phyloP scores from a whole-genome alignment of 2,329 filamentous ascomycete genomes.

The Xylariaceae sp. region DNA sequence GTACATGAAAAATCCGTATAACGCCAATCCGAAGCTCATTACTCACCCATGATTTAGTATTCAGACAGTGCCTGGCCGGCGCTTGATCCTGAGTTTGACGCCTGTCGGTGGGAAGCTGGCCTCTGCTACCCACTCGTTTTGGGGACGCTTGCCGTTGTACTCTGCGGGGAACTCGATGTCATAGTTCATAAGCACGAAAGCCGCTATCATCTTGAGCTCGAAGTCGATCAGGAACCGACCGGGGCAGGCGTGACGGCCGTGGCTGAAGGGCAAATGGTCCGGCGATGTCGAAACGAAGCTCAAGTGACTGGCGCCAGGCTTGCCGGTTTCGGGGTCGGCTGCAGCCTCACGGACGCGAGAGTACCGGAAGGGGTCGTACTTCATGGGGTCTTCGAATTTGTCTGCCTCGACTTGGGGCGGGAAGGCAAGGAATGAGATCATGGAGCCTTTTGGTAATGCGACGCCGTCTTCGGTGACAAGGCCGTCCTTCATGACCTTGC shows the following conservation, averaged over 20 bases:
- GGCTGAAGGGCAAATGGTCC: conserved; percentile 29
- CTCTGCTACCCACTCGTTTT: neutral
- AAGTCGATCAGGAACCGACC: conserved; percentile 36
- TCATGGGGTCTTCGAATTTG: conserved; percentile 31
- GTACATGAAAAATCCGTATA: neutral
- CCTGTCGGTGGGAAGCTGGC: neutral
- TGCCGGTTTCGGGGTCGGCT: conserved; percentile 10
- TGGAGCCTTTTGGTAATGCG: conserved; percentile 29
- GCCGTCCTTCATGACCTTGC: conserved; percentile 28
- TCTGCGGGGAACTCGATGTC: conserved; percentile 31
- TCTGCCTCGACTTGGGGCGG: conserved; percentile 29
- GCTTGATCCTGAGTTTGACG: neutral
- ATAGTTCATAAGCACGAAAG: conserved; percentile 17
- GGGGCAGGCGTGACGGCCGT: conserved; percentile 39
- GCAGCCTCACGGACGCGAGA: conserved; percentile 32
- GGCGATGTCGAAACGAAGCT: conserved; percentile 34
- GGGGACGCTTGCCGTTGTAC: conserved; percentile 6
- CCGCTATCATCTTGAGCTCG: conserved; percentile 33
- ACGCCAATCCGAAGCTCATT: neutral
- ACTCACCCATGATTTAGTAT: neutral
- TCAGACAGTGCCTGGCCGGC: neutral
- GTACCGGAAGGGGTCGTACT: conserved; percentile 42
- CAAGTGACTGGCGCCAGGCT: conserved; percentile 17
- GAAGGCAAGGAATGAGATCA: conserved; percentile 32
- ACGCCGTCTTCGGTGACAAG: conserved; percentile 32